Base-by-base conservation (phyloP, 129 eudicot genomes). In the Escallonia herrerae region DNA sequence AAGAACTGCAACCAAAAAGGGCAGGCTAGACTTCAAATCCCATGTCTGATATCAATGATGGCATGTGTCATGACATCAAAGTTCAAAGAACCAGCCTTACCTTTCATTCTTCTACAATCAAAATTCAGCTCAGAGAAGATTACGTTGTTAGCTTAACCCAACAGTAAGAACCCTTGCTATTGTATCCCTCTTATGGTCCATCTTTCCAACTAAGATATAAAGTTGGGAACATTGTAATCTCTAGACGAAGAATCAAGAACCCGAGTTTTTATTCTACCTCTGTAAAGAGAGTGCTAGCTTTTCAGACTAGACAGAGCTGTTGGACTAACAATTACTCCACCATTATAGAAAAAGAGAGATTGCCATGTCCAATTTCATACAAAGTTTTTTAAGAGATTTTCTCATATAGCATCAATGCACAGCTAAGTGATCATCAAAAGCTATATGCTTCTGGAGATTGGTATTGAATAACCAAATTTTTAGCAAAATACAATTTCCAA, bases 151-250 rank as follows among this genome's bases (percentile, higher is more conserved):
- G 13, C 44, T 39, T 44, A 45, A 2, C 41, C 6, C 46, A 51
- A 13, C 15, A 22, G 33, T 22, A 22, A 22, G 33, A 22, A 22
- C 7, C 6, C 9, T 45, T 62, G 67, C 67, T 62, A 40, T 62
- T 62, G 55, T 54, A 15, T 13, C 67, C 44, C 52, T 62, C 53
- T 49, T 45, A 62, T 22, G 37, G 12, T 62, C 22, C 15, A 47
- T 44, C 15, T 43, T 11, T 62, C 42, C 9, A 37, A 15, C 53
- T 8, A 37, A 62, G 40, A 43, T 15, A 44, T 6, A 62, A 4
- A 43, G 15, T 3, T 45, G 5, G 37, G 33, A 15, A 62, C 14
- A 41, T 3, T 44, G 7, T n/a, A 44, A 15, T 49, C 54, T 45
- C 15, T 22, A 22, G 15, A 22, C 5, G 12, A 12, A 51, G n/a